phyloP scores from a whole-genome alignment of 257 asterid species.

The Solanum okadae region DNA sequence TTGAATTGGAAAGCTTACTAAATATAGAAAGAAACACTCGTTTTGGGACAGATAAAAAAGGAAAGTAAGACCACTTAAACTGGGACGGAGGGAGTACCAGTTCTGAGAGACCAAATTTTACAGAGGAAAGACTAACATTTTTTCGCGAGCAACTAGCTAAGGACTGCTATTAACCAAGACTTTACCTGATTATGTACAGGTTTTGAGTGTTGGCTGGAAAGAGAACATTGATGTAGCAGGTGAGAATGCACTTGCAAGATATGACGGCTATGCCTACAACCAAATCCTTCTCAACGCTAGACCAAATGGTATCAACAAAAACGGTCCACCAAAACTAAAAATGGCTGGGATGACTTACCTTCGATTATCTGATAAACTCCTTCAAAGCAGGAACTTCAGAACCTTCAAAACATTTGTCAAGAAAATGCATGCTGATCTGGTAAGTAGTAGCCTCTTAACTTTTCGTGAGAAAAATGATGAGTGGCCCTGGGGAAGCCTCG shows the following conservation, averaged over 20 bases:
- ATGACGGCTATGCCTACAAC: conserved; percentile 45
- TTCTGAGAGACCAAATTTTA: background rate
- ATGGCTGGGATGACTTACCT: conserved; percentile 65
- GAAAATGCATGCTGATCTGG: conserved; percentile 78
- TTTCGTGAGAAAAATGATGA: background rate
- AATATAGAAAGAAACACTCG: background rate
- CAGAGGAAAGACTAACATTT: background rate
- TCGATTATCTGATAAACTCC: conserved; percentile 42
- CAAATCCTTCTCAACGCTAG: conserved; percentile 67
- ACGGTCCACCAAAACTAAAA: conserved; percentile 26
- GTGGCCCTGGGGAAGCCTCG: no score
- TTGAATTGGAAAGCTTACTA: background rate
- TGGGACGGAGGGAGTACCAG: background rate
- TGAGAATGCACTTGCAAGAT: conserved; percentile 74
- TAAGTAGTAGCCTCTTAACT: background rate
- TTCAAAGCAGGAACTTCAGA: conserved; percentile 25
- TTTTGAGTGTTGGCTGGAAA: conserved; percentile 57
- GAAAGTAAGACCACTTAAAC: background rate
- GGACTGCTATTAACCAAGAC: background rate
- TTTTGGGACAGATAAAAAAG: background rate
- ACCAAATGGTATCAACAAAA: conserved; percentile 53
- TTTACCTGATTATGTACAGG: conserved; percentile 23
- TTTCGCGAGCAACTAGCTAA: background rate
- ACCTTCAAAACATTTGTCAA: conserved; percentile 47
- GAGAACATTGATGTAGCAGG: conserved; percentile 68